Conservation (phyloP, 129 eudicot genomes). For the Cynara cardunculus region DNA sequence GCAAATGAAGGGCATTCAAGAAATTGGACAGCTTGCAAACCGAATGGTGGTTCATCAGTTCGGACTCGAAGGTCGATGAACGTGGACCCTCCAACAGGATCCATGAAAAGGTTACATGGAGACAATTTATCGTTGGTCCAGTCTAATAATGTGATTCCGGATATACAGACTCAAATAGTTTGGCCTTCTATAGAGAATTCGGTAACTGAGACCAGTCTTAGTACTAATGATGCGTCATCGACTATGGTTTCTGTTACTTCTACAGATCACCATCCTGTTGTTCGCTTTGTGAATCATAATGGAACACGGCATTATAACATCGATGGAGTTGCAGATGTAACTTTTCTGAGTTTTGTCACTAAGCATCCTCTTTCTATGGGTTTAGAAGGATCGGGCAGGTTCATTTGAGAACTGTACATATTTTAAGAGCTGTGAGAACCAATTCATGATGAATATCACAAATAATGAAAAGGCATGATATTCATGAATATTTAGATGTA, state of each 20-base stretch:
- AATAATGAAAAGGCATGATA: not conserved
- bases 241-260: conserved; percentile 25
- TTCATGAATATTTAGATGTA: not conserved
- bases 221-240: conserved; percentile 25
- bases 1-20: conserved; percentile 28
- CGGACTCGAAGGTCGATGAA: conserved; percentile 40
- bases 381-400: not conserved
- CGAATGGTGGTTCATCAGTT: conserved; percentile 32
- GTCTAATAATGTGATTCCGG: conserved; percentile 19
- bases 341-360: not conserved
- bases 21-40: conserved; percentile 34
- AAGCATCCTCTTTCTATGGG: not conserved
- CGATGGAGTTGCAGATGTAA: conserved; percentile 82
- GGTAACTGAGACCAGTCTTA: conserved; percentile 31
- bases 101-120: conserved; percentile 20
- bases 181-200: conserved; percentile 18
- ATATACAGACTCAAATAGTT: conserved; percentile 26
- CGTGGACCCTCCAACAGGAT: conserved; percentile 28
- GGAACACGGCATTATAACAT: conserved; percentile 42
- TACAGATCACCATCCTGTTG: conserved; percentile 34
- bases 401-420: not conserved
- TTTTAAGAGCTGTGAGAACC: not conserved
- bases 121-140: conserved; percentile 17
- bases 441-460: not conserved
- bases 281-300: conserved; percentile 46